Conservation (phyloP, 805 yeast genomes). For the Ogataea minuta region DNA sequence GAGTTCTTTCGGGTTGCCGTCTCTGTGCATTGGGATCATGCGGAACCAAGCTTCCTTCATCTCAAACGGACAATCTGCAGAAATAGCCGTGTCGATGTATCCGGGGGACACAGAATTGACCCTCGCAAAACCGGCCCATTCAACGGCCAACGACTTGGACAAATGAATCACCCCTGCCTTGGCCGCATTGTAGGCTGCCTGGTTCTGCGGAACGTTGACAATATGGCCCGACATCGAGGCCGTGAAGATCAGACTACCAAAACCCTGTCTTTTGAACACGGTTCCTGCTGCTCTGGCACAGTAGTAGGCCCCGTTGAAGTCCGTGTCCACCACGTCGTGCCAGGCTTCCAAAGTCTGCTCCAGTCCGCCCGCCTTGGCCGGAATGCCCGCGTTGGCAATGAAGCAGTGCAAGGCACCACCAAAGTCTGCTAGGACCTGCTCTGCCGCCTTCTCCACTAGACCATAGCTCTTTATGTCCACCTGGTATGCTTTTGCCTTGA, state of each 20-base stretch:
- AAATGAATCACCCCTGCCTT: constrained; percentile 46
- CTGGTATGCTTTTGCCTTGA: constrained; percentile 24
- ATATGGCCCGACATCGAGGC: constrained; percentile 53
- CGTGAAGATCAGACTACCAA: constrained; percentile 46
- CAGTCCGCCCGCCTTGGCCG: constrained; percentile 32
- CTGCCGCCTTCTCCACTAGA: constrained; percentile 31
- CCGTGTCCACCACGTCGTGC: constrained; percentile 45
- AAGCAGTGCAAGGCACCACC: constrained; percentile 39
- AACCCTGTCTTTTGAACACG: constrained; percentile 43
- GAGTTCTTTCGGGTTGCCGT: constrained; percentile 45
- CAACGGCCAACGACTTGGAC: constrained; percentile 43
- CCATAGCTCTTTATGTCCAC: constrained; percentile 34
- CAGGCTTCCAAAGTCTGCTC: constrained; percentile 28
- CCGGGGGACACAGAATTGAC: constrained; percentile 50
- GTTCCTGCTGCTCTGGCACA: constrained; percentile 47
- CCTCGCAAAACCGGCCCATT: constrained; percentile 46
- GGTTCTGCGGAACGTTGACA: constrained; percentile 48
- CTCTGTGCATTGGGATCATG: constrained; percentile 42
- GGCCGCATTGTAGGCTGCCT: constrained; percentile 45
- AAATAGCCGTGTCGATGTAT: constrained; percentile 45
- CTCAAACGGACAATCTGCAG: constrained; percentile 25
- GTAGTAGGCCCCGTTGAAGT: constrained; percentile 46
- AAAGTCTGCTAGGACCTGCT: constrained; percentile 32
- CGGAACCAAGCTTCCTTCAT: constrained; percentile 28
- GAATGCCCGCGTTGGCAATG: constrained; percentile 44